A percentile compares a stretch with the other conserved stretches of the same genome.
phyloP scores from a whole-genome alignment of 2,329 filamentous ascomycete genomes.

The Dactylellina haptotyla region DNA sequence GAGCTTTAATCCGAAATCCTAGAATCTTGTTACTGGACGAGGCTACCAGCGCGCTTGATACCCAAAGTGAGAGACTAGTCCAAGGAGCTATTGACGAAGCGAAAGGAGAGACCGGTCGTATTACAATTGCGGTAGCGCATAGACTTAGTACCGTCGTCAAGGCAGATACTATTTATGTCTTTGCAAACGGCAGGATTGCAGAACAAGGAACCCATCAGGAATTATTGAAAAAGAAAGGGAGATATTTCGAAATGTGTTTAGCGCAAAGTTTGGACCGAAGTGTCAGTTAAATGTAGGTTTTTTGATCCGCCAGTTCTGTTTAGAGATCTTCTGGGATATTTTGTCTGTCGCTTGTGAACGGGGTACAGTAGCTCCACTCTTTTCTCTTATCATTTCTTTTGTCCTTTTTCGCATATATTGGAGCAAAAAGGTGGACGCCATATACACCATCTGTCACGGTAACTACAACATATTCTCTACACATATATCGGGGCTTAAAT shows the following conservation, averaged over 20 bases:
- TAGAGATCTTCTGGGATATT: too few relatives aligned
- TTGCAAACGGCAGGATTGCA: constrained; percentile 61
- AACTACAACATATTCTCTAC: too few relatives aligned
- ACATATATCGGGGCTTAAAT: too few relatives aligned
- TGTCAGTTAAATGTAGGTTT: constrained; percentile 1
- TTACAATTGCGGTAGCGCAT: constrained; percentile 65
- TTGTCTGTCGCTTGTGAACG: too few relatives aligned
- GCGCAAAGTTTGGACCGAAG: constrained; percentile 48
- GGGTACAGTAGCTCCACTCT: neutral
- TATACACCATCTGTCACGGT: too few relatives aligned
- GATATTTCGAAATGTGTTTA: constrained; percentile 57
- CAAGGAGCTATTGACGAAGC: constrained; percentile 59
- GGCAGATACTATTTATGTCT: constrained; percentile 62
- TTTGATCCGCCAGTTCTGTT: too few relatives aligned
- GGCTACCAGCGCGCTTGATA: constrained; percentile 74
- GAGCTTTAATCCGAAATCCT: constrained; percentile 74
- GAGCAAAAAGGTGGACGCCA: too few relatives aligned
- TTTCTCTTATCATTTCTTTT: neutral
- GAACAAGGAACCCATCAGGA: constrained; percentile 63
- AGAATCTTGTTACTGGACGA: constrained; percentile 76
- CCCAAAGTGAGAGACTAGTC: constrained; percentile 65
- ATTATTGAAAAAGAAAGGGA: constrained; percentile 59
- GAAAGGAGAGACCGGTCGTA: constrained; percentile 61
- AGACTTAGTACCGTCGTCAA: constrained; percentile 61
- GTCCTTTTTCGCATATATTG: neutral